These are phyloP conservation scores for Misopates orontium DNA, from an alignment of 257 asterid genomes.

Conservation along the genomic window DNA sequence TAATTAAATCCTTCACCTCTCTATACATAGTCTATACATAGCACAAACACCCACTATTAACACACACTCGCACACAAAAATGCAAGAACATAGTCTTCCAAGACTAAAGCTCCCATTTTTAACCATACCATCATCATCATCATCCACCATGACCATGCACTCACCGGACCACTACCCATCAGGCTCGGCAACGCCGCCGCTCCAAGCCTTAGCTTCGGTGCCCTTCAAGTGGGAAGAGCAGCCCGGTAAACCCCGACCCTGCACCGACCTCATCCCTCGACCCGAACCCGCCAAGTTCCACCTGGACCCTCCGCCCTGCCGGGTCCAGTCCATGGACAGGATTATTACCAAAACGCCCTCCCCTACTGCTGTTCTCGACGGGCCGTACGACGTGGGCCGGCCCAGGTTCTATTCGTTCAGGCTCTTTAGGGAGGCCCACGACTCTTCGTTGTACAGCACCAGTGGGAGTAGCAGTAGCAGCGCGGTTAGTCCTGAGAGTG, in stretches of 20 bases:
- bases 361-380: conserved; percentile 60
- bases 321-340: conserved; percentile 24
- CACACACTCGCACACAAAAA: not conserved
- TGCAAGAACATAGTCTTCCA: conserved; percentile 32
- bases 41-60: not conserved
- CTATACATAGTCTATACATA: too few species aligned
- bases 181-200: conserved; percentile 32
- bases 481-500: conserved; percentile 17
- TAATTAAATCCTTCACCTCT: too few species aligned
- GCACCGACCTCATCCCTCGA: conserved; percentile 28
- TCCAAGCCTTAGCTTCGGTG: conserved; percentile 44
- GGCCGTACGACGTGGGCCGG: conserved; percentile 44
- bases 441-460: conserved; percentile 35
- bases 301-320: conserved; percentile 60
- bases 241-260: conserved; percentile 76
- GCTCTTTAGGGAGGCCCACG: conserved; percentile 22
- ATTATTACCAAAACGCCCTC: conserved; percentile 46
- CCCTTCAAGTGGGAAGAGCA: conserved; percentile 81
- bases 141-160: not conserved
- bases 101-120: conserved; percentile 43
- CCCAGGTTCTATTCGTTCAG: conserved; percentile 57
- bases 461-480: conserved; percentile 27
- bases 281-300: conserved; percentile 32
- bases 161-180: conserved; percentile 57
- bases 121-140: conserved; percentile 17